A percentile compares a stretch with the other conserved stretches of the same genome.
These are phyloP conservation scores for Penicillium paradoxum DNA, from an alignment of 495 filamentous ascomycete genomes.

Conservation along the genomic window DNA sequence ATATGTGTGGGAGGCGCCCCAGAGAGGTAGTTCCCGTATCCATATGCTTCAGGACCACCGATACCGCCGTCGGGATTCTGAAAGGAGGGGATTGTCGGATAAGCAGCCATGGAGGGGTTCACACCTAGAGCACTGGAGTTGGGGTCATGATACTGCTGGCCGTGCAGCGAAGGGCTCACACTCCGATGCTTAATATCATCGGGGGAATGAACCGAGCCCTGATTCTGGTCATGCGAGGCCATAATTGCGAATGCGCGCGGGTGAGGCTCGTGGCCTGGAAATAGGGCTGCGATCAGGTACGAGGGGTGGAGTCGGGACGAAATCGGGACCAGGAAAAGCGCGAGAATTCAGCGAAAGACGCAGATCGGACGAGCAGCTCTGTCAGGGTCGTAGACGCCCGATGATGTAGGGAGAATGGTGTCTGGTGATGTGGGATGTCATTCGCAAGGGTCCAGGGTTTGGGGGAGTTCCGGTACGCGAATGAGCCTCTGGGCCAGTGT, in stretches of 20 bases:
- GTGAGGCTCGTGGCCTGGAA: constrained; percentile 18
- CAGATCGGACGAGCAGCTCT: not conserved
- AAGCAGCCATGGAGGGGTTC: constrained; percentile 36
- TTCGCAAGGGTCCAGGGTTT: constrained; percentile 13
- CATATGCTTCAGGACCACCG: constrained; percentile 26
- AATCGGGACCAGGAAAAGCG: not conserved
- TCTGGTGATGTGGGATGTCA: constrained; percentile 12
- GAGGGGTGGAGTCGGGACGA: not conserved
- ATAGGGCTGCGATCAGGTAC: not conserved
- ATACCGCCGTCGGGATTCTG: constrained; percentile 19
- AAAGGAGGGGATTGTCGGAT: constrained; percentile 24
- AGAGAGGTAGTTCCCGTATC: constrained; percentile 30
- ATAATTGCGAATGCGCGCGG: constrained; percentile 19
- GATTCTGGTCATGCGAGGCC: constrained; percentile 35
- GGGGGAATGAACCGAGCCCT: constrained; percentile 26
- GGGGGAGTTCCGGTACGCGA: not conserved
- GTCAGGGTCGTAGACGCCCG: constrained; percentile 5
- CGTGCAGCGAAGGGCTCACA: constrained; percentile 39
- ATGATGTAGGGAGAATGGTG: constrained; percentile 3
- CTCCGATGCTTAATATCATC: constrained; percentile 33
- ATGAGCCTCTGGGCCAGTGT: constrained; percentile 5
- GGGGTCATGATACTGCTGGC: constrained; percentile 35
- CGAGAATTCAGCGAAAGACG: not conserved
- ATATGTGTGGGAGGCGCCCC: constrained; percentile 21
- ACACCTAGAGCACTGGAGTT: constrained; percentile 30